Percentiles rank a stretch among this genome's conserved stretches.
phyloP scores from a whole-genome alignment of 345 rosid genomes.

The Dimocarpus longan region DNA sequence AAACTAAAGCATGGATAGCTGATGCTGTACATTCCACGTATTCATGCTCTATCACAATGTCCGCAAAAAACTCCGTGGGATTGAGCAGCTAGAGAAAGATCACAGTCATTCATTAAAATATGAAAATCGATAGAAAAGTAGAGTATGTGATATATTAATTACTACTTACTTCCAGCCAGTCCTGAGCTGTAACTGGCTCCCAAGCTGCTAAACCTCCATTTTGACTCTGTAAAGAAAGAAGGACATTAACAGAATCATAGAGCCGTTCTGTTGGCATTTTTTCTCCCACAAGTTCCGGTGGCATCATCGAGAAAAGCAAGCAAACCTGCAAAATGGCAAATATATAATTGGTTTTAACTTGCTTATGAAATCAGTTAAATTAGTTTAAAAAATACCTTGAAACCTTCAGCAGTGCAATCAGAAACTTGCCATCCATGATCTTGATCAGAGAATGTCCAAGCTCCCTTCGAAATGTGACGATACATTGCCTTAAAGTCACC shows the following conservation, averaged over 20 bases:
- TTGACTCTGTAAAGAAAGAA: constrained; percentile 56
- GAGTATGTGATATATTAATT: neutral
- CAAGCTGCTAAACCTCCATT: constrained; percentile 67
- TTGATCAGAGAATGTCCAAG: constrained; percentile 59
- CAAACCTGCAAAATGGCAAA: constrained; percentile 31
- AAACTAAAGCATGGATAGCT: constrained; percentile 39
- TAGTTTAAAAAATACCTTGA: constrained; percentile 27
- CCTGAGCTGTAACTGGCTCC: constrained; percentile 59
- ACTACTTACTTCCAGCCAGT: constrained; percentile 52
- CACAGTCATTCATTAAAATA: neutral
- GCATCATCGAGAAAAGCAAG: constrained; percentile 51
- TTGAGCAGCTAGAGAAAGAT: constrained; percentile 37
- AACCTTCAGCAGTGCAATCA: constrained; percentile 57
- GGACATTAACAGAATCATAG: constrained; percentile 44
- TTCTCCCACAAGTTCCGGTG: constrained; percentile 48
- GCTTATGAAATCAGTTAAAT: neutral
- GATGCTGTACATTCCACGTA: constrained; percentile 60
- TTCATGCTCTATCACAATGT: constrained; percentile 47
- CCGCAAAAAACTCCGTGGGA: constrained; percentile 49
- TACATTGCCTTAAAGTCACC: constrained; percentile 47
- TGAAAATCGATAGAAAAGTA: neutral
- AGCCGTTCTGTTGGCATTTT: constrained; percentile 37
- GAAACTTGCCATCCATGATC: constrained; percentile 67
- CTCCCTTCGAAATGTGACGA: constrained; percentile 54
- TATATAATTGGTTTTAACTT: neutral